Evolutionary conservation across 1,284 basidiomycete genomes (phyloP).

Genomic region (Cutaneotrichosporon cutaneum): DNA sequence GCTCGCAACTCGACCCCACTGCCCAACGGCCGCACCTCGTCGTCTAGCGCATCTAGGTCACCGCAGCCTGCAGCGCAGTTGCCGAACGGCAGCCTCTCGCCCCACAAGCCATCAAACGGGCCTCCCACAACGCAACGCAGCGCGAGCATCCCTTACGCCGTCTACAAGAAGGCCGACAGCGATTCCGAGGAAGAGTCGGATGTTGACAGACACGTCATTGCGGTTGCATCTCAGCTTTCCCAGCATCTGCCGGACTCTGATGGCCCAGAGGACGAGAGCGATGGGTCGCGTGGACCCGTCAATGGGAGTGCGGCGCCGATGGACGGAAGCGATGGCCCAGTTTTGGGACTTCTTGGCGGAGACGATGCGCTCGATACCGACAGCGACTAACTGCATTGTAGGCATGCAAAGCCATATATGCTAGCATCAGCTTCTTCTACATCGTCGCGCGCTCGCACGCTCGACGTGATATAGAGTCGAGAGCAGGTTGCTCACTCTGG

Average conservation of each 20-base stretch:
- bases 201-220: background rate
- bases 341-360: background rate
- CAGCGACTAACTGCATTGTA: background rate
- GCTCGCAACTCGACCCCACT: background rate
- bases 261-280: background rate
- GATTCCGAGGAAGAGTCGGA: background rate
- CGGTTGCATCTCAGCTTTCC: too few relatives aligned
- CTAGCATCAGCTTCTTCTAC: too few relatives aligned
- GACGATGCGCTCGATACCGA: constrained; percentile 1
- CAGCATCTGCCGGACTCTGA: background rate
- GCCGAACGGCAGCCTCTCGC: background rate
- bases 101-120: background rate
- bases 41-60: background rate
- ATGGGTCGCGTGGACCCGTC: background rate
- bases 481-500: too few relatives aligned
- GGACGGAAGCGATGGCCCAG: background rate
- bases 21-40: background rate
- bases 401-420: too few relatives aligned
- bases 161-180: background rate
- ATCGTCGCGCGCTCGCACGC: too few relatives aligned
- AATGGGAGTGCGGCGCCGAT: background rate
- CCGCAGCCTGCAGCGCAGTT: background rate
- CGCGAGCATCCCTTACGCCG: background rate
- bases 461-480: too few relatives aligned
- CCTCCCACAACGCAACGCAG: background rate